Base-by-base conservation (phyloP, 2,329 filamentous ascomycete genomes). In the Arthrobotrys sphaeroides region DNA sequence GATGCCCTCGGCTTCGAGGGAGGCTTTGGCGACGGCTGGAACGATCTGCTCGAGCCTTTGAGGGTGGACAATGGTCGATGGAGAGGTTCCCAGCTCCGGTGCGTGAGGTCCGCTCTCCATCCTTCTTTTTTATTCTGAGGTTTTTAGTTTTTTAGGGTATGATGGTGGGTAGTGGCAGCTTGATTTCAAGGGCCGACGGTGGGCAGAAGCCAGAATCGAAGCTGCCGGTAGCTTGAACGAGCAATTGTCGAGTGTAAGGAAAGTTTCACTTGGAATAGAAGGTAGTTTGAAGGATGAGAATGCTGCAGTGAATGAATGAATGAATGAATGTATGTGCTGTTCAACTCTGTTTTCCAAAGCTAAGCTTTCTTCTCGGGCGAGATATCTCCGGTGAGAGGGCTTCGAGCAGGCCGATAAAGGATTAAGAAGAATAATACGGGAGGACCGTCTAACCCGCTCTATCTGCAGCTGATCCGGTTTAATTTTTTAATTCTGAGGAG, bases 91-190 rank as follows among this genome's bases (percentile, higher is more conserved):
- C 36, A 22, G 72, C 45, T 64, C 20, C 22, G 55, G 64, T 38
- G 57, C 64, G 47, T 75, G 59, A 69, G 72, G 64, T 75, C 72
- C 72, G 64, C 72, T 75, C 64, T 75, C 72, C 72, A 75, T 75
- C 64, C 47, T 68, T 40, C 20, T 36, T 31, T 42, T 61, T 16
- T 45, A 3, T 36, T 49, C 22, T 24, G n/a, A 7, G 36, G 4
- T 31, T 24, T 45, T 53, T 28, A 24, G 20, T 26, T 26, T 31
- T 20, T 5, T n/a, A 28, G 24, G 26, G 18, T 31, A 36, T 28
- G 26, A 28, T 13, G 26, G n/a, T 33, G 24, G 10, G 22, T 36
- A 42, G 10, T 45, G 24, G 33, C 12, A 40, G 18, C 18, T 36
- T 59, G 31, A 5, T 36, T 31, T 22, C 38, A 12, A 18, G 36